phyloP scores from a whole-genome alignment of 805 yeast species.

The Spathaspora arborariae region DNA sequence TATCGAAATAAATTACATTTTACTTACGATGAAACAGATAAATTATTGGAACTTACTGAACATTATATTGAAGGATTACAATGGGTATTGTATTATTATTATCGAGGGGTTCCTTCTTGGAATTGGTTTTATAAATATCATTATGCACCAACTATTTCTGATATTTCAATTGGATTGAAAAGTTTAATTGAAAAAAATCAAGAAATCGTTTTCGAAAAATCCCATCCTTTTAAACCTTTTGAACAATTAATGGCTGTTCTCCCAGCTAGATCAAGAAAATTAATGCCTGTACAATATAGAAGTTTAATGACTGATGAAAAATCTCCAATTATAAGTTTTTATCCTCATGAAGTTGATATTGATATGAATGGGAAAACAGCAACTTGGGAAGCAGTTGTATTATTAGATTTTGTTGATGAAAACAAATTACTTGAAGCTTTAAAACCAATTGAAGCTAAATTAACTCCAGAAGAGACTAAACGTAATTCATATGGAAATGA shows the following conservation, averaged over 20 bases:
- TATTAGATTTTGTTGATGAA: conserved; percentile 88
- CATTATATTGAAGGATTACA: conserved; percentile 93
- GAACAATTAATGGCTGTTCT: conserved; percentile 97
- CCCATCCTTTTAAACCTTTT: conserved; percentile 84
- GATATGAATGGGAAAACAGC: conserved; percentile 95
- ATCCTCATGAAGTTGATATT: conserved; percentile 81
- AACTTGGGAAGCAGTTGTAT: conserved; percentile 96
- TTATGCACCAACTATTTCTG: conserved; percentile 93
- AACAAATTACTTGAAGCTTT: conserved; percentile 68
- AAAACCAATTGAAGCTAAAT: conserved; percentile 55
- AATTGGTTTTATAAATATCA: conserved; percentile 90
- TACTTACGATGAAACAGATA: conserved; percentile 54
- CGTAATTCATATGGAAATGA: conserved; percentile 78
- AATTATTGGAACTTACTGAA: conserved; percentile 60
- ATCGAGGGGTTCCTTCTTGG: conserved; percentile 92
- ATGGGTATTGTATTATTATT: conserved; percentile 93
- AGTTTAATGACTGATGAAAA: conserved; percentile 78
- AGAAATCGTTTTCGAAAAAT: conserved; percentile 50
- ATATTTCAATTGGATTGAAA: conserved; percentile 68
- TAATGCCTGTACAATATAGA: conserved; percentile 77
- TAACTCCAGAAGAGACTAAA: conserved; percentile 64
- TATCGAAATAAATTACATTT: conserved; percentile 79
- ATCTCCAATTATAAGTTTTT: conserved; percentile 87
- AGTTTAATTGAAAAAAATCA: conserved; percentile 35
- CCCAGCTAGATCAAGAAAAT: conserved; percentile 82